Base-by-base conservation (phyloP, 148 eudicot genomes). In the Arbutus unedo region DNA sequence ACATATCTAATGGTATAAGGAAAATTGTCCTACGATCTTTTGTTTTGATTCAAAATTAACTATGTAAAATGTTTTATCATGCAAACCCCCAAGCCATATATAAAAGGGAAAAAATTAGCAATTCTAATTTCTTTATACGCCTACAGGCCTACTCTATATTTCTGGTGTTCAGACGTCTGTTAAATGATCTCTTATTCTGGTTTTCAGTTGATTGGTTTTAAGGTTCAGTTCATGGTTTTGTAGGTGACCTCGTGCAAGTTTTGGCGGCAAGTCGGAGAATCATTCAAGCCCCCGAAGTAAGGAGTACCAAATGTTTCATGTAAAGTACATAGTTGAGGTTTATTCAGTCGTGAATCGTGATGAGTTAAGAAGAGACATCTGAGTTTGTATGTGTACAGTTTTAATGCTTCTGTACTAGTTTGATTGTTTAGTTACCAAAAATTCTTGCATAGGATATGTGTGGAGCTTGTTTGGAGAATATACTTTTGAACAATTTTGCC, bases 251-350 rank as follows among this genome's bases (percentile, higher is more conserved):
- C 92, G 44, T 83, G 88, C 87, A 90, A 90, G 88, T 82, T 72
- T 60, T 90, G 92, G 92, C 88, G 92, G 60, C 90, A 88, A 86
- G 89, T 90, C 4, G 92, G 92, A 82, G 92, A 90, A 79, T 88
- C 92, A 80, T 90, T 90, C 77, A 90, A 84, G 71, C 92, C 92
- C 83, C 92, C 92, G 51, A 90, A 90, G 92, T 90, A 85, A 90
- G 89, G 81, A 83, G 44, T 74, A 49, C 11, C 50, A 73, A 51
- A 74, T 53, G n/a, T 79, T 78, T 68, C 56, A 43, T 56, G 56
- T 67, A 10, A 0, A 23, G 38, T 31, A 31, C 1, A 1, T 31
- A 31, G 38, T 31, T 31, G 38, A 31, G 38, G 38, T 31, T 31
- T 31, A 31, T 31, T 31, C 38, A 31, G 38, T 31, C 38, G 38